These are phyloP conservation scores for Graphilbum ipis-grandicollis DNA, from an alignment of 2,329 filamentous ascomycete species.

Conservation along the genomic window DNA sequence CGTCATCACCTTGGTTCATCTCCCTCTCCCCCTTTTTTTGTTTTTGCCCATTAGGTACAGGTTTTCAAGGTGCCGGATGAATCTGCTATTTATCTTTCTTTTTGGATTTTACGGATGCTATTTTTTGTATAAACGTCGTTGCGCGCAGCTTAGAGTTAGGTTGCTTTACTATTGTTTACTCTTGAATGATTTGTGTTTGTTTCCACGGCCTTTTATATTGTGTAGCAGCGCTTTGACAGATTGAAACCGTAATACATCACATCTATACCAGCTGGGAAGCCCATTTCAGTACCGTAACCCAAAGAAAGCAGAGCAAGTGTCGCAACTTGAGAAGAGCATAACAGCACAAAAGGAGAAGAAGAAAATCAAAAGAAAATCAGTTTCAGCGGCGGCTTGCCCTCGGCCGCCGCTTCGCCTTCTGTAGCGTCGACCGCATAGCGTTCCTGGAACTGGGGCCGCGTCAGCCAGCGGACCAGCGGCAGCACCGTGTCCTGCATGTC, in stretches of 20 bases:
- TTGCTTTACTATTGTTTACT: too few species aligned
- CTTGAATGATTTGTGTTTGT: too few species aligned
- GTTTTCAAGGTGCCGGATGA: slow-evolving; percentile 7
- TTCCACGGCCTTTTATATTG: too few species aligned
- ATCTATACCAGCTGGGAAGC: too few species aligned
- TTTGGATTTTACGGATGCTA: too few species aligned
- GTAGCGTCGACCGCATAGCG: slow-evolving; percentile 29
- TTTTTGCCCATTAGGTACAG: slow-evolving; percentile 6
- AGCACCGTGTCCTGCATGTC: slow-evolving; percentile 91
- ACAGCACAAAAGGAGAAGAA: too few species aligned
- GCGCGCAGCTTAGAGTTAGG: too few species aligned
- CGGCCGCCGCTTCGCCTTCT: slow-evolving; percentile 2
- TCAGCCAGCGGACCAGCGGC: slow-evolving; percentile 59
- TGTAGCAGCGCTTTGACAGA: too few species aligned
- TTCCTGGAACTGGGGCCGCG: slow-evolving; percentile 46
- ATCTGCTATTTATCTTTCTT: slow-evolving; percentile 8
- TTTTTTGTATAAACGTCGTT: neutral
- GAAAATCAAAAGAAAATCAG: slow-evolving; percentile 7
- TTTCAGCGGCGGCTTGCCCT: slow-evolving; percentile 3
- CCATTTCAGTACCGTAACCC: too few species aligned
- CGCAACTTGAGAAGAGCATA: too few species aligned
- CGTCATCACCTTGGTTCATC: neutral
- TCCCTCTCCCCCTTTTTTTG: neutral
- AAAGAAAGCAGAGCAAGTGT: too few species aligned
- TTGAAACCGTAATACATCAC: too few species aligned